Conservation (phyloP, 352 stramenopile genomes). For the Blastocystis sp. region DNA sequence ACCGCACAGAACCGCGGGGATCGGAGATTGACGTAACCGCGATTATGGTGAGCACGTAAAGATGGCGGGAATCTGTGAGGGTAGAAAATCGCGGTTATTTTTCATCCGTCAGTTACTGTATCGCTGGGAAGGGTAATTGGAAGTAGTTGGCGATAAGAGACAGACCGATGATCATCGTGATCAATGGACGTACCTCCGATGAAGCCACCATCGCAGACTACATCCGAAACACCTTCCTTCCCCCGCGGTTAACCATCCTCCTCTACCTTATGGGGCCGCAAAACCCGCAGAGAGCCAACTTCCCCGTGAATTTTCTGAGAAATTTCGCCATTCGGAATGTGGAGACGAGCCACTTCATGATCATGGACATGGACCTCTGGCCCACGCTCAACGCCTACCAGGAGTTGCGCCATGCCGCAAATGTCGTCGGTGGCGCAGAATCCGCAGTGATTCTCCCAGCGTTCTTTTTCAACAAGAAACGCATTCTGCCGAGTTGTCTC, state of each 20-base stretch:
- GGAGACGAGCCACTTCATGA: background rate
- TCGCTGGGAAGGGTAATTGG: background rate
- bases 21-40: background rate
- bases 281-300: background rate
- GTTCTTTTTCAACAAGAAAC: background rate
- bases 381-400: background rate
- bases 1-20: background rate
- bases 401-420: background rate
- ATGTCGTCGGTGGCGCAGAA: background rate
- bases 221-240: background rate
- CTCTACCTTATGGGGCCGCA: background rate
- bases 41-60: background rate
- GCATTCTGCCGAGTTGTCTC: background rate
- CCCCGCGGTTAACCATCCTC: background rate
- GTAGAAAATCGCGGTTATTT: background rate
- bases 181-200: background rate
- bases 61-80: background rate
- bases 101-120: background rate
- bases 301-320: conserved; percentile 9
- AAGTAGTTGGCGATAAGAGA: background rate
- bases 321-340: conserved; percentile 44
- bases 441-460: background rate
- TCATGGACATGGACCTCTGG: conserved; percentile 52
- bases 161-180: background rate
- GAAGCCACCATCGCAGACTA: background rate